Base-by-base conservation (phyloP, 192 early-diverging fungal genomes). In the Linnemannia hyalina region DNA sequence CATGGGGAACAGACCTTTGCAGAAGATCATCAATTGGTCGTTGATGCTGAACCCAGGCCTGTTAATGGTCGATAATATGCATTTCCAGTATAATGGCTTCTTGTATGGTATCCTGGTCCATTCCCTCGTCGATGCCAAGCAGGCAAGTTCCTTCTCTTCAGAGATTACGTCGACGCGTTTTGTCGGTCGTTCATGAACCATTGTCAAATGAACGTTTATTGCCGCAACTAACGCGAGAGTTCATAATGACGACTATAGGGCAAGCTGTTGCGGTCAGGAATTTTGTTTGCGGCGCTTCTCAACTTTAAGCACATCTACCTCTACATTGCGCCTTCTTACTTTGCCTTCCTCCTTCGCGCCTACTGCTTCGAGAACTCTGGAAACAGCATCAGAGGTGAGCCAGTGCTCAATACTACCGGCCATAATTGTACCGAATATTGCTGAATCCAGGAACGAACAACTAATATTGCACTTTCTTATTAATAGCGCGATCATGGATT, bases 241-340 rank as follows among this genome's bases (percentile, higher is more conserved):
- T 70, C 36, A 55, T 38, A 76, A 0, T 54, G 20, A 54, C 16
- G 47, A 41, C 35, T 70, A 20, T 63, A 96, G 93, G 89, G 92
- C 47, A 86, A 91, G 23, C 81, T 91, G 74, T 80, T 97, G 26
- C 70, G 91, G 54, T 96, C 93, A 1, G 98, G 94, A 18, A 85
- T 93, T 20, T 72, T 94, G 77, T 99, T 98, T 93, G 97, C 98
- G 11, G 91, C 91, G 7, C 87, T 98, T 49, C 88, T 99, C 80
- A 98, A 98, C 91, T 98, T 98, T 87, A 99, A 99, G 91, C 98
- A 99, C 76, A 98, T 99, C 54, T 99, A 95, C 85, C 90, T 98
- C 65, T 96, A 96, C 89, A 90, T 96, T 57, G 93, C 97, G 11
- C 98, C 97, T 5, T 97, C 98, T 11, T 98, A 97, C 89, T 99